Percentiles rank a stretch among this genome's conserved stretches.
phyloP scores from a whole-genome alignment of 306 rosid genomes.

The Gastrolobium bilobum region DNA sequence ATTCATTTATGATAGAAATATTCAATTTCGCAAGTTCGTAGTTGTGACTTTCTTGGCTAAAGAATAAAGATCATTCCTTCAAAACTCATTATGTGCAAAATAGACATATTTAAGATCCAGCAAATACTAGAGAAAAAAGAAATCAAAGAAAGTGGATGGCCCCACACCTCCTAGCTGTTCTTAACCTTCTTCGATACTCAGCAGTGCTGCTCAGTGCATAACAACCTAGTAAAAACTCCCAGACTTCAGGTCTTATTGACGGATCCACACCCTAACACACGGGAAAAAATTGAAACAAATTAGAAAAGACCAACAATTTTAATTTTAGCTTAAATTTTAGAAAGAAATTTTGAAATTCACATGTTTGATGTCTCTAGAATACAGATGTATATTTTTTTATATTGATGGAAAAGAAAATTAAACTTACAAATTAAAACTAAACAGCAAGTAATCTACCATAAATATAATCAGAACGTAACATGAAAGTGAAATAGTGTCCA shows the following conservation, averaged over 20 bases:
- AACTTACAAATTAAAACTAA: constrained; percentile 8
- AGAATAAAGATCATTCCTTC: constrained; percentile 38
- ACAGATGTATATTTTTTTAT: constrained; percentile 16
- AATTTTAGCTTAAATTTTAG: constrained; percentile 18
- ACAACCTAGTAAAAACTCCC: constrained; percentile 98
- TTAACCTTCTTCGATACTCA: constrained; percentile 72
- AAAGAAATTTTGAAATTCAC: constrained; percentile 25
- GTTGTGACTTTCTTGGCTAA: constrained; percentile 28
- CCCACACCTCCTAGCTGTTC: constrained; percentile 85
- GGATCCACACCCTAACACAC: constrained; percentile 87
- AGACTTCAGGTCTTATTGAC: constrained; percentile 87
- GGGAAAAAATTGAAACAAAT: constrained; percentile 46
- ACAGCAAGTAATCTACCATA: constrained; percentile 24
- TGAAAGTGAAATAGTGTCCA: not conserved
- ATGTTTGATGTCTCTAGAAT: constrained; percentile 25
- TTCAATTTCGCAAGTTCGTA: constrained; percentile 35
- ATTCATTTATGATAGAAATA: constrained; percentile 35
- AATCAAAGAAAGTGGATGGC: constrained; percentile 38
- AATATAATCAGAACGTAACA: constrained; percentile 24
- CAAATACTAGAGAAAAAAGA: constrained; percentile 37
- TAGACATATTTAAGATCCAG: constrained; percentile 40
- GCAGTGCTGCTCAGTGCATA: constrained; percentile 82
- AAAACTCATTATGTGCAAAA: constrained; percentile 17
- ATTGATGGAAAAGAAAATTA: constrained; percentile 32
- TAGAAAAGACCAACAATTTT: constrained; percentile 38